Evolutionary conservation across 2,329 filamentous ascomycete genomes (phyloP).

Genomic region (Diaporthe citriasiana): DNA sequence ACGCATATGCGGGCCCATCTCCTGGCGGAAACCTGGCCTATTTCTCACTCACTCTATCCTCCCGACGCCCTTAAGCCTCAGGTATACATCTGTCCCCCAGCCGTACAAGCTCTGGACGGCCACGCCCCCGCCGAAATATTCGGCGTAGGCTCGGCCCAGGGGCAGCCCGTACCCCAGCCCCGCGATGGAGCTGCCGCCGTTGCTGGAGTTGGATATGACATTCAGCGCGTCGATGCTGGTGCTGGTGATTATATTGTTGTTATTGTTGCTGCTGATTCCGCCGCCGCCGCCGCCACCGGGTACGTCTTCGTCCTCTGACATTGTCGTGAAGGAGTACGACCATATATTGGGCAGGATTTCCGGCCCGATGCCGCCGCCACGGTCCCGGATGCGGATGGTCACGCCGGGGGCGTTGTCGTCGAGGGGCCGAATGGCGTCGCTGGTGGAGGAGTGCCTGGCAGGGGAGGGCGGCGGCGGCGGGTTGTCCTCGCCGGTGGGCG

Average conservation of each 20-base stretch:
- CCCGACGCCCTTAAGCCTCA: constrained; percentile 74
- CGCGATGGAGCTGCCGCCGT: constrained; percentile 85
- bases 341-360: constrained; percentile 90
- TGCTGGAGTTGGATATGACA: constrained; percentile 79
- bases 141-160: constrained; percentile 91
- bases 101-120: constrained; percentile 95
- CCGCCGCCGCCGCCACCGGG: constrained; percentile 56
- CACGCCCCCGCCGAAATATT: constrained; percentile 98
- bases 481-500: constrained; percentile 50
- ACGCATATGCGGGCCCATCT: no score
- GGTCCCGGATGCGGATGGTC: constrained; percentile 94
- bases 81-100: constrained; percentile 84
- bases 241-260: constrained; percentile 54
- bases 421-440: constrained; percentile 67
- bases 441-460: constrained; percentile 54
- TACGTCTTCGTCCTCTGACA: constrained; percentile 75
- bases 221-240: constrained; percentile 77
- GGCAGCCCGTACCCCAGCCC: constrained; percentile 94
- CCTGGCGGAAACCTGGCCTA: neutral
- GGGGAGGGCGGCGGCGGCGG: constrained; percentile 22
- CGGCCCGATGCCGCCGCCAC: constrained; percentile 92
- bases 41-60: constrained; percentile 59
- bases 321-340: constrained; percentile 98
- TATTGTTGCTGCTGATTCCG: constrained; percentile 65
- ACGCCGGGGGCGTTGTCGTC: constrained; percentile 83